Percentiles rank a stretch among this genome's conserved stretches.
Conservation (phyloP, 805 yeast species). For the Starmerella roubikii region DNA sequence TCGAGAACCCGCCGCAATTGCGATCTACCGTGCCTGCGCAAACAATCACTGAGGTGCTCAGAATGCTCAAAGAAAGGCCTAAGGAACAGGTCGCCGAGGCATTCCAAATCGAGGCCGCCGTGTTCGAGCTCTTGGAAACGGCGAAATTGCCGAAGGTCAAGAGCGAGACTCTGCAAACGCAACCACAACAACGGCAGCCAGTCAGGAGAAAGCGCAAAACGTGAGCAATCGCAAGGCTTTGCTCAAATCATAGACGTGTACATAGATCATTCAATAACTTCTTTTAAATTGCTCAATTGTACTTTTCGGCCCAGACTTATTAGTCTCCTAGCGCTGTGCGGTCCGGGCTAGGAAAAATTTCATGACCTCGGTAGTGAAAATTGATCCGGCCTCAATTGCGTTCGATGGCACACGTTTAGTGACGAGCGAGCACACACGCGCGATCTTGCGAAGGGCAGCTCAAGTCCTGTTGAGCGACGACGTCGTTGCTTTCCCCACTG, state of each 20-base stretch:
- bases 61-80: conserved; percentile 19
- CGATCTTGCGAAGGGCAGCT: conserved; percentile 47
- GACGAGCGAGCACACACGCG: conserved; percentile 31
- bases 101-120: conserved; percentile 15
- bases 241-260: no score
- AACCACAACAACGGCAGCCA: neutral
- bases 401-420: conserved; percentile 33
- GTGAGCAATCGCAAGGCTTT: no score
- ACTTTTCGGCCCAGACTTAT: no score
- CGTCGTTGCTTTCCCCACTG: conserved; percentile 90
- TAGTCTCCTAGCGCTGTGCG: no score
- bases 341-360: no score
- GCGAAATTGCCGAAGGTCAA: conserved; percentile 8
- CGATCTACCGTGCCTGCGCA: conserved; percentile 12
- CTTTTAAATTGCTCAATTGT: no score
- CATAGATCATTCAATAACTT: no score
- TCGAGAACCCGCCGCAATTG: neutral
- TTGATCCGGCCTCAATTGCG: conserved; percentile 38
- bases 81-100: conserved; percentile 11
- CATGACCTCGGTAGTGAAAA: conserved; percentile 38
- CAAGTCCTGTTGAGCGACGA: conserved; percentile 37
- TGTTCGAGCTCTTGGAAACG: conserved; percentile 11
- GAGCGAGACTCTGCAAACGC: conserved; percentile 2
- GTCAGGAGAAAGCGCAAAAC: conserved; percentile 2
- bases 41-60: conserved; percentile 20